A percentile compares a stretch with the other conserved stretches of the same genome.
Evolutionary conservation across 805 yeast genomes (phyloP).

Genomic region (Pichia occidentalis): DNA sequence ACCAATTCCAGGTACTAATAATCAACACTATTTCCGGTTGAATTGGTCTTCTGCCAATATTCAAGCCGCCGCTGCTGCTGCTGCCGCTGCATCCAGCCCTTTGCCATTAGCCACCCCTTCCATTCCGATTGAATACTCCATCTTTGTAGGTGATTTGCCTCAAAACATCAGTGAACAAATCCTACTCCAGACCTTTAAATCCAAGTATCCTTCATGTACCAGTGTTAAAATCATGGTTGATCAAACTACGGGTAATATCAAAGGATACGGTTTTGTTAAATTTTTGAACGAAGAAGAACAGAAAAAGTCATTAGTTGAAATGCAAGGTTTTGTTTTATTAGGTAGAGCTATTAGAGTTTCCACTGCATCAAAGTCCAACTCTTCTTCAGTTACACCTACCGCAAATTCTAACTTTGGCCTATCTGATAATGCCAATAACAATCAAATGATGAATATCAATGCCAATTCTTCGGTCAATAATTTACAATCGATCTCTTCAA

Average conservation of each 20-base stretch:
- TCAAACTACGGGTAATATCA: constrained; percentile 57
- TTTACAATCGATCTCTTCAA: constrained; percentile 3
- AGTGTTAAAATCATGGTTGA: constrained; percentile 78
- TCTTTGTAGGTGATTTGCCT: constrained; percentile 82
- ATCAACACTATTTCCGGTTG: constrained; percentile 49
- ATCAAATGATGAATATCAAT: background rate
- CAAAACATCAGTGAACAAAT: constrained; percentile 64
- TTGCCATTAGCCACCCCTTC: constrained; percentile 12
- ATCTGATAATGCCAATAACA: background rate
- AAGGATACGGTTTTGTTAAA: constrained; percentile 89
- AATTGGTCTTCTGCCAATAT: constrained; percentile 64
- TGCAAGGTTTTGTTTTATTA: constrained; percentile 72
- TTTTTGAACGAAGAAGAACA: constrained; percentile 61
- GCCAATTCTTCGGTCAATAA: constrained; percentile 1
- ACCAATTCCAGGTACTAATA: constrained; percentile 58
- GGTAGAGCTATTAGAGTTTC: constrained; percentile 75
- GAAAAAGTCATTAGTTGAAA: constrained; percentile 64
- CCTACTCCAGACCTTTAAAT: constrained; percentile 58
- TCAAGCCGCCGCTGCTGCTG: constrained; percentile 19
- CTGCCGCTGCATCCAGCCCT: constrained; percentile 12
- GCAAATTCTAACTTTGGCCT: background rate
- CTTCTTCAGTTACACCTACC: constrained; percentile 1
- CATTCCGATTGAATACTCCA: constrained; percentile 43
- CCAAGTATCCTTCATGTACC: constrained; percentile 64
- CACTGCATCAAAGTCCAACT: constrained; percentile 43